Conservation (phyloP, 2,329 filamentous ascomycete species). For the Fusarium guadeloupense region DNA sequence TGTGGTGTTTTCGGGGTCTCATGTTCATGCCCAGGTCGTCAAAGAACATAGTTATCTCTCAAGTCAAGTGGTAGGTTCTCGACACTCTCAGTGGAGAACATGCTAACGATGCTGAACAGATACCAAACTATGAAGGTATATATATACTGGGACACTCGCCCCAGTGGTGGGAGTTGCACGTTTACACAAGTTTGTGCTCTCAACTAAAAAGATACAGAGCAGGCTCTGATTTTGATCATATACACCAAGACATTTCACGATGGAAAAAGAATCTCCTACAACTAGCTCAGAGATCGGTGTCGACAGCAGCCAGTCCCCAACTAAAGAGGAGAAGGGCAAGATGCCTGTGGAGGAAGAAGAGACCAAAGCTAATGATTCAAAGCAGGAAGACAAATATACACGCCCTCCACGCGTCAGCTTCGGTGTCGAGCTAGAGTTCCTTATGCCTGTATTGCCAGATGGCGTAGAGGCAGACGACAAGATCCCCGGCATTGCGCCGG, state of each 20-base stretch:
- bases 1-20: neutral
- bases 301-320: neutral
- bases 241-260: neutral
- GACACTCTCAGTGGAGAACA: neutral
- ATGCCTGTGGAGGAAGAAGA: neutral
- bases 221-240: neutral
- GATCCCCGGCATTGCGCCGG: constrained; percentile 9
- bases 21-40: neutral
- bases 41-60: neutral
- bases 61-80: neutral
- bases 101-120: neutral
- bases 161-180: neutral
- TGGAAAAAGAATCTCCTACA: neutral
- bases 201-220: neutral
- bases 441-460: constrained; percentile 1
- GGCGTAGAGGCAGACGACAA: neutral
- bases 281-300: neutral
- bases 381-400: constrained; percentile 14
- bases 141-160: neutral
- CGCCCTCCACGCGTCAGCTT: constrained; percentile 32
- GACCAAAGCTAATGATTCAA: neutral
- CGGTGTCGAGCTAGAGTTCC: constrained; percentile 35
- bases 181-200: neutral
- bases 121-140: neutral
- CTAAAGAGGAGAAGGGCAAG: constrained; percentile 2